Evolutionary conservation across 2,329 filamentous ascomycete genomes (phyloP).

Genomic region (Fusarium praegraminearum): DNA sequence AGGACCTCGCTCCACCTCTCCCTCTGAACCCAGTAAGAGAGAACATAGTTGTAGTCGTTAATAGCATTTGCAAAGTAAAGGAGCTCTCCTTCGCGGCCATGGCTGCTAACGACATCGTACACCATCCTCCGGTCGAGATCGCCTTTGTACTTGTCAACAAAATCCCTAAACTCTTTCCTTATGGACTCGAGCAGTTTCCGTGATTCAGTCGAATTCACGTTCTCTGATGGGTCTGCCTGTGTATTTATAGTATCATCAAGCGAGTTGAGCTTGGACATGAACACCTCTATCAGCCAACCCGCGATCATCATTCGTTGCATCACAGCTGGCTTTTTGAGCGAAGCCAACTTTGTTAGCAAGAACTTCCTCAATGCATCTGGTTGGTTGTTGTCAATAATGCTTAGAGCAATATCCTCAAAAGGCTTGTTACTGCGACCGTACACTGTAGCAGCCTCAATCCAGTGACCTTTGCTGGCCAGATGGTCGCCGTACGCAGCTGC

Average conservation of each 20-base stretch:
- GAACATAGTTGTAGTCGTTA: slow-evolving; percentile 92
- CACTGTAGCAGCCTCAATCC: slow-evolving; percentile 85
- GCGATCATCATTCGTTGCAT: slow-evolving; percentile 98
- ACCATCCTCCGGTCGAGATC: slow-evolving; percentile 92
- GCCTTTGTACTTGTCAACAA: slow-evolving; percentile 83
- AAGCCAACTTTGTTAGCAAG: slow-evolving; percentile 83
- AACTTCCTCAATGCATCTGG: slow-evolving; percentile 93
- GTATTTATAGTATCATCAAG: slow-evolving; percentile 95
- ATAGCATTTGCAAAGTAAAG: slow-evolving; percentile 90
- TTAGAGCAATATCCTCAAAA: slow-evolving; percentile 94
- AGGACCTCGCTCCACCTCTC: slow-evolving; percentile 92
- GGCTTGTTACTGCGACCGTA: slow-evolving; percentile 97
- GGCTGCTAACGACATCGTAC: slow-evolving; percentile 95
- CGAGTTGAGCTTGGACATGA: slow-evolving; percentile 96
- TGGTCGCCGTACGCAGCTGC: slow-evolving; percentile 93
- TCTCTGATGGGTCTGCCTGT: slow-evolving; percentile 82
- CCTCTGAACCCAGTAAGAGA: slow-evolving; percentile 97
- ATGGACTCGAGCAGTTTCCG: slow-evolving; percentile 77
- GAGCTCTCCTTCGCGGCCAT: slow-evolving; percentile 92
- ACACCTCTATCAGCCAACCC: slow-evolving; percentile 94
- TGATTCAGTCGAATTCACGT: slow-evolving; percentile 76
- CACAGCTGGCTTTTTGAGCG: slow-evolving; percentile 81
- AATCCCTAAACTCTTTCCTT: slow-evolving; percentile 86
- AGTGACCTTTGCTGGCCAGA: slow-evolving; percentile 83
- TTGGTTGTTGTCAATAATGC: slow-evolving; percentile 89